Evolutionary conservation across 257 asterid species (phyloP).

Genomic region (Salvia miltiorrhiza): DNA sequence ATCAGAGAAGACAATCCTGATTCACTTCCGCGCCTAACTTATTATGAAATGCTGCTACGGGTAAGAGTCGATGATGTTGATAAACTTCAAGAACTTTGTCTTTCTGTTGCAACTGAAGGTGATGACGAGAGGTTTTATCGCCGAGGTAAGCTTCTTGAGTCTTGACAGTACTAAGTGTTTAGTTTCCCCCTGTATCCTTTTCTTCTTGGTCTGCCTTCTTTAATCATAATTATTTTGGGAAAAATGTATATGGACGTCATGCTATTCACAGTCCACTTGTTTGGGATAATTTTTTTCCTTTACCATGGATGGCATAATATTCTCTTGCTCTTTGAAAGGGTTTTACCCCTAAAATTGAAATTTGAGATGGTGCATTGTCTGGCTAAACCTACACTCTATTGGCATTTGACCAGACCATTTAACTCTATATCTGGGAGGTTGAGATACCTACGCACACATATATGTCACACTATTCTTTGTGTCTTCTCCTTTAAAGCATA

Average conservation of each 20-base stretch:
- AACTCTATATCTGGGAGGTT: conserved; percentile 9
- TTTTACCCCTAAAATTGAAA: neutral
- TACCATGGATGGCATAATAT: neutral
- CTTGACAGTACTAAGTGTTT: neutral
- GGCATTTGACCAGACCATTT: conserved; percentile 6
- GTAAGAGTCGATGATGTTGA: conserved; percentile 41
- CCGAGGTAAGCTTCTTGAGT: conserved; percentile 48
- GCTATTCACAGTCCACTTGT: neutral
- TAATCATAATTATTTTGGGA: neutral
- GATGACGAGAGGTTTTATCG: conserved; percentile 44
- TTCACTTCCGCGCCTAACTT: conserved; percentile 56
- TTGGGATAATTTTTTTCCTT: neutral
- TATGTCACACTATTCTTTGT: neutral
- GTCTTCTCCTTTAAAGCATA: neutral
- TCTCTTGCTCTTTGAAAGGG: neutral
- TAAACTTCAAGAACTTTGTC: conserved; percentile 64
- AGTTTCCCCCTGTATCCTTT: neutral
- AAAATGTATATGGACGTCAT: neutral
- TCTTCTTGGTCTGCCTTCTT: conserved; percentile 5
- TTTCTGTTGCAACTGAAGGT: conserved; percentile 38
- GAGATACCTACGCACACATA: neutral
- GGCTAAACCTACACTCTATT: conserved; percentile 4
- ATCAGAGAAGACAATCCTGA: conserved; percentile 47
- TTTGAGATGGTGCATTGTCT: neutral
- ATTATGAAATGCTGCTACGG: conserved; percentile 85